These are phyloP conservation scores for Fusarium subglutinans DNA, from an alignment of 2,329 filamentous ascomycete genomes.

Conservation along the genomic window DNA sequence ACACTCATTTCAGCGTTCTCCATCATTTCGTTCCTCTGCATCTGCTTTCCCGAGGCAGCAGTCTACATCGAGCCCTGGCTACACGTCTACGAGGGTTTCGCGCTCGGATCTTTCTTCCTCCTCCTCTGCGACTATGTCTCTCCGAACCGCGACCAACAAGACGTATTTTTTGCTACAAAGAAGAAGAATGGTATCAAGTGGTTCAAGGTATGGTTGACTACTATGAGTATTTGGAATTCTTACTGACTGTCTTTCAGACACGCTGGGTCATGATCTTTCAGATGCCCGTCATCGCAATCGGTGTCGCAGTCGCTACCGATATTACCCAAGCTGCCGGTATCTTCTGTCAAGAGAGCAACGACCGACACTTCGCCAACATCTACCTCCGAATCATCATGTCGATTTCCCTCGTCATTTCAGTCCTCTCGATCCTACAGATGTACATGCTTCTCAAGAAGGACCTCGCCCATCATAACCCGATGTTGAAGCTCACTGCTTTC, in stretches of 20 bases:
- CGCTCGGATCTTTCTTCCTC: constrained; percentile 33
- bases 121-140: constrained; percentile 37
- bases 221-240: fast-evolving
- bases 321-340: constrained; percentile 27
- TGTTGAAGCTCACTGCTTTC: constrained; percentile 35
- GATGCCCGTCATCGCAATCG: constrained; percentile 27
- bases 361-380: constrained; percentile 25
- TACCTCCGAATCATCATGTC: constrained; percentile 8
- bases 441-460: constrained; percentile 27
- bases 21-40: constrained; percentile 27
- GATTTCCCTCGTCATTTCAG: constrained; percentile 19
- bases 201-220: constrained; percentile 12
- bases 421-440: constrained; percentile 27
- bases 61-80: constrained; percentile 36
- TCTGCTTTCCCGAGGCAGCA: constrained; percentile 8
- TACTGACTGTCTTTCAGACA: not conserved
- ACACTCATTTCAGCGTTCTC: constrained; percentile 28
- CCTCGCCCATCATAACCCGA: constrained; percentile 28
- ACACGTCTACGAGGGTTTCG: constrained; percentile 28
- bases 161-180: constrained; percentile 36
- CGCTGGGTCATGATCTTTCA: constrained; percentile 39
- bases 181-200: constrained; percentile 29
- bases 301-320: constrained; percentile 18
- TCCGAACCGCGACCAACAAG: constrained; percentile 21
- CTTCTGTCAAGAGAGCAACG: constrained; percentile 26